Conservation (phyloP, 768 basidiomycete species). For the Mycena rosella region DNA sequence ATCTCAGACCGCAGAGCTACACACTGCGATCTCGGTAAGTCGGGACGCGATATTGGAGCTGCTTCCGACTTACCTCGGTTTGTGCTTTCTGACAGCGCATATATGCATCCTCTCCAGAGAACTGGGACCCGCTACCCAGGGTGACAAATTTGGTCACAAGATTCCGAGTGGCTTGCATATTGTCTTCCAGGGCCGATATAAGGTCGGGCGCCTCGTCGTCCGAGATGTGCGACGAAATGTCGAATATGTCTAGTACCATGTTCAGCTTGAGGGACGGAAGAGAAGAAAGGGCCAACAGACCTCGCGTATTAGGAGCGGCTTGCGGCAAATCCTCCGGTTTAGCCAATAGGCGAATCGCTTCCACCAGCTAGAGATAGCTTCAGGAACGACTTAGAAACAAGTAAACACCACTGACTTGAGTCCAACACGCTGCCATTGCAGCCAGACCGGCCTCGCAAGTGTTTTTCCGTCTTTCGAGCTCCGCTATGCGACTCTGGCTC, state of each 20-base stretch:
- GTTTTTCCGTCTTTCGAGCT: slow-evolving; percentile 74
- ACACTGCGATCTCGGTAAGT: slow-evolving; percentile 56
- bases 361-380: slow-evolving; percentile 64
- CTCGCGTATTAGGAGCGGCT: slow-evolving; percentile 56
- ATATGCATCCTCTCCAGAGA: slow-evolving; percentile 56
- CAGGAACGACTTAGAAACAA: slow-evolving; percentile 21
- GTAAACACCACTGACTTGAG: slow-evolving; percentile 63
- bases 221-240: slow-evolving; percentile 57
- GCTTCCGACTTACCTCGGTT: slow-evolving; percentile 68
- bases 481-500: slow-evolving; percentile 68
- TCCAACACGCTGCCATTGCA: slow-evolving; percentile 85
- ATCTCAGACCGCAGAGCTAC: slow-evolving; percentile 71
- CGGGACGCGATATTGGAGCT: slow-evolving; percentile 16
- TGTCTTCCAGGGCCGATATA: slow-evolving; percentile 63
- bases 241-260: slow-evolving; percentile 57
- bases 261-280: slow-evolving; percentile 15
- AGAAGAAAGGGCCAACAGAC: slow-evolving; percentile 44
- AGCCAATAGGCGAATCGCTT: slow-evolving; percentile 72
- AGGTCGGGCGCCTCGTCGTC: slow-evolving; percentile 53
- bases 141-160: slow-evolving; percentile 72
- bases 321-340: slow-evolving; percentile 63
- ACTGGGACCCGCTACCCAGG: slow-evolving; percentile 51
- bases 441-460: slow-evolving; percentile 79
- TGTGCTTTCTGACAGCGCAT: slow-evolving; percentile 64
- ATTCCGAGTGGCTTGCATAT: slow-evolving; percentile 67